Base-by-base conservation (phyloP, 1,139 yeast genomes). In the Taphrina wiesneri region DNA sequence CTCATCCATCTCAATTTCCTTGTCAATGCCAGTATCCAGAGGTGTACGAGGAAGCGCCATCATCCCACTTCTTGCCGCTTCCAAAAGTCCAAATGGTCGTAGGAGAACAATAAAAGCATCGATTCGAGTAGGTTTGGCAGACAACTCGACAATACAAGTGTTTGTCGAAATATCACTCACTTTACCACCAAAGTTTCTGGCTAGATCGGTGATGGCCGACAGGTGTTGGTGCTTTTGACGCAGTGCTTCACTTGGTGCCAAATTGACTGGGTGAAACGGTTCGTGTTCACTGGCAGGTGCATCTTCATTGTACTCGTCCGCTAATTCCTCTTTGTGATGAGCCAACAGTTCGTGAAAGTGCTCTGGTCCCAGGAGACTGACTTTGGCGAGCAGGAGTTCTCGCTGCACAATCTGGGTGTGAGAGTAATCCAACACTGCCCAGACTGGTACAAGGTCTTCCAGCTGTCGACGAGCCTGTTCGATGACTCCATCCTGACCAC, bases 401-500 rank as follows among this genome's bases (percentile, higher is more conserved):
- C 99, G 85, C 77, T 86, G 85, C 75, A 93, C 91, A 73, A 92
- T 88, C 74, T 92, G 91, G 39, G 97, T 86, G 74, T 90, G 85
- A 67, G 96, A 84, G 80, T 93, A 93, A 79, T 93, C 97, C 76
- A 93, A 82, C 47, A 93, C 99, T 7, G 99, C 99, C 81, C 96
- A 93, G 46, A 93, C 98, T 4, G 99, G 99, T 30, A 93, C 99
- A 75, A 93, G 83, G 74, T 93, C 98, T 79, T 93, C 99, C 71
- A 93, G 88, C 78, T 93, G 99, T 77, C 98, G 86, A 77, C 99
- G 85, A n/a, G 98, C 98, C 80, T 93, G 99, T 77, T 93, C 99
- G 72, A 93, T 88, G 68, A 93, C 93, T 30, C 96, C 97, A 74
- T 92, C 97, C 15, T 91, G 96, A 69, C 98, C 99, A 69, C 87